These are phyloP conservation scores for Aspergillus bridgeri DNA, from an alignment of 495 filamentous ascomycete species.

Conservation along the genomic window DNA sequence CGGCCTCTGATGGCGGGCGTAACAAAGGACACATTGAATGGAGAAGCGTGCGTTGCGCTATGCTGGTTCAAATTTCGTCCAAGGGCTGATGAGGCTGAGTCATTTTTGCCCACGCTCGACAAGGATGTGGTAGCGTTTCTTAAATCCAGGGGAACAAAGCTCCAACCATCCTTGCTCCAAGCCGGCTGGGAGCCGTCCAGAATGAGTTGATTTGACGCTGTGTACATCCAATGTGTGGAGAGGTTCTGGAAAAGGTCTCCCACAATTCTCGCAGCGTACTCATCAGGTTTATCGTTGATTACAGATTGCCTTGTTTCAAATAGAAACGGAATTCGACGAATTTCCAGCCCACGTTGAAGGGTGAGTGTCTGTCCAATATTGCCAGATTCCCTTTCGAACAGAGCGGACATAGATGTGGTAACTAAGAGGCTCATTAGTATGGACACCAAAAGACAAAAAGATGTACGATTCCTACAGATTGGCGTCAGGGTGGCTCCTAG, in stretches of 20 bases:
- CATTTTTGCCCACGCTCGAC: background rate
- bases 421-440: constrained; percentile 16
- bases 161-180: constrained; percentile 38
- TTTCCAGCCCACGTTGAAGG: constrained; percentile 14
- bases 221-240: constrained; percentile 28
- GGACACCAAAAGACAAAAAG: background rate
- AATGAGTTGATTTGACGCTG: constrained; percentile 28
- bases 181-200: constrained; percentile 29
- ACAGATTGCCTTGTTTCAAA: constrained; percentile 10
- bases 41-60: background rate
- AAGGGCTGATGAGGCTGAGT: background rate
- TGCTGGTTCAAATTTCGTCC: background rate
- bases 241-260: constrained; percentile 15
- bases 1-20: constrained; percentile 29
- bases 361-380: constrained; percentile 11
- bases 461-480: constrained; percentile 26
- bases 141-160: constrained; percentile 28
- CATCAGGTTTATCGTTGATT: constrained; percentile 2
- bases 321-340: constrained; percentile 17
- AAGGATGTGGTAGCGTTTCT: background rate
- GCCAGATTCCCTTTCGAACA: constrained; percentile 24
- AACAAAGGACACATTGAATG: constrained; percentile 22
- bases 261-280: background rate
- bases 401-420: constrained; percentile 37
- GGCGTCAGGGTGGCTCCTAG: constrained; percentile 26